Evolutionary conservation across 73 alveolate species (phyloP).

Genomic region (Breviolum minutum): DNA sequence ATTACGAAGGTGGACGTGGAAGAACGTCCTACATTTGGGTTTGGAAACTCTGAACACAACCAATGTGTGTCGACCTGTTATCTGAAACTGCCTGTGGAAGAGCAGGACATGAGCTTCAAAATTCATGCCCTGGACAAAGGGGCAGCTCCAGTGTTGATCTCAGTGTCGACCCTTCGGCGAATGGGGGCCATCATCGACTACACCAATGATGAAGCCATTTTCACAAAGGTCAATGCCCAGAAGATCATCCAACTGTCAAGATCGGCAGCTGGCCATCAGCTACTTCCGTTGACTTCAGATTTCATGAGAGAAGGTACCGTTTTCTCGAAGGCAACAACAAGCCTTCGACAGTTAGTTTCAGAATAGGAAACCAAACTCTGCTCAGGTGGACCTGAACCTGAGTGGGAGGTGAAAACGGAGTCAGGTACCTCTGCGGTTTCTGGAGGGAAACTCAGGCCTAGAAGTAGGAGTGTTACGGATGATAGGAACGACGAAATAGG

Average conservation of each 20-base stretch:
- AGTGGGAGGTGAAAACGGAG: slow-evolving; percentile 8
- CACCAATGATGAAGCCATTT: background rate
- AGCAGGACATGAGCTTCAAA: background rate
- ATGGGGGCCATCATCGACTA: slow-evolving; percentile 12
- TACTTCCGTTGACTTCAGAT: background rate
- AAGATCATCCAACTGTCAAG: background rate
- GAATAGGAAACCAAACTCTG: slow-evolving; percentile 48
- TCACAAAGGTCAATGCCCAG: background rate
- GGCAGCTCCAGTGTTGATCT: background rate
- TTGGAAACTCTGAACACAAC: background rate
- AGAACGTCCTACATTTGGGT: slow-evolving; percentile 18
- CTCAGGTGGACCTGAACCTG: slow-evolving; percentile 38
- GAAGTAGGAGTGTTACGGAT: background rate
- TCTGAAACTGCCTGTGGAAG: background rate
- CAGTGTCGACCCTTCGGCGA: background rate
- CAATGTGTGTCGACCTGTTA: background rate
- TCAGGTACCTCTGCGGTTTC: background rate
- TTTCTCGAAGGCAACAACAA: background rate
- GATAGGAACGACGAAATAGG: background rate
- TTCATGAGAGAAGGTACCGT: background rate
- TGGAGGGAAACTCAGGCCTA: background rate
- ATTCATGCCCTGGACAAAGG: slow-evolving; percentile 23
- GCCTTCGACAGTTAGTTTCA: background rate
- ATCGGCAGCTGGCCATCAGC: background rate
- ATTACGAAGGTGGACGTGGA: background rate